A percentile compares a stretch with the other conserved stretches of the same genome.
phyloP scores from a whole-genome alignment of 768 basidiomycete genomes.

The Pulveroboletus ravenelii region DNA sequence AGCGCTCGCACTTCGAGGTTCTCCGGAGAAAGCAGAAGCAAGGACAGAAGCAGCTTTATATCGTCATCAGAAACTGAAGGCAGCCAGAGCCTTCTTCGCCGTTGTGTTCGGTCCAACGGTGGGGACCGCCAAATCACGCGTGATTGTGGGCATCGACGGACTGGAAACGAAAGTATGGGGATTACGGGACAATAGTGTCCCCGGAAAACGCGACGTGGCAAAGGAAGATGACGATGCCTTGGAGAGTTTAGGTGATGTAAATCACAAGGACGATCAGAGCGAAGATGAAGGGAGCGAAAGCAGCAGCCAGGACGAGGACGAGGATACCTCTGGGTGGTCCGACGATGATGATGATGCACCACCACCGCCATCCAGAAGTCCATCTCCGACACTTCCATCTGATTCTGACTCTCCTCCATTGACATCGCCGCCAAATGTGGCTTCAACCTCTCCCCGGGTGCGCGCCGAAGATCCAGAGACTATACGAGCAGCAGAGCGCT shows the following conservation, averaged over 20 bases:
- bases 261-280: conserved; percentile 7
- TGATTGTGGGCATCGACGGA: conserved; percentile 62
- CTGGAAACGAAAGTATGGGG: conserved; percentile 45
- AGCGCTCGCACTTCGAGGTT: conserved; percentile 45
- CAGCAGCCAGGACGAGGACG: conserved; percentile 15
- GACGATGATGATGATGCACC: conserved; percentile 13
- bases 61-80: conserved; percentile 3
- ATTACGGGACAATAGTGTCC: conserved; percentile 7
- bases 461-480: conserved; percentile 33
- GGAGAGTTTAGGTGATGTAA: conserved; percentile 3
- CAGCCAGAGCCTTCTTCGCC: conserved; percentile 47
- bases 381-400: conserved; percentile 19
- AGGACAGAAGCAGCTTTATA: background rate
- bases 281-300: conserved; percentile 1
- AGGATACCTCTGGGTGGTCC: background rate
- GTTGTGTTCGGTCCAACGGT: conserved; percentile 65
- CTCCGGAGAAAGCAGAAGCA: background rate
- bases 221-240: background rate
- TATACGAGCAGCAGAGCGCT: conserved; percentile 34
- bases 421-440: conserved; percentile 9
- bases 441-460: background rate
- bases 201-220: background rate
- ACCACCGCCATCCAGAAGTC: conserved; percentile 23
- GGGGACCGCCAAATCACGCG: conserved; percentile 54
- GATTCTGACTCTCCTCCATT: conserved; percentile 24